These are phyloP conservation scores for Boeremia exigua DNA, from an alignment of 2,329 filamentous ascomycete species.

Conservation along the genomic window DNA sequence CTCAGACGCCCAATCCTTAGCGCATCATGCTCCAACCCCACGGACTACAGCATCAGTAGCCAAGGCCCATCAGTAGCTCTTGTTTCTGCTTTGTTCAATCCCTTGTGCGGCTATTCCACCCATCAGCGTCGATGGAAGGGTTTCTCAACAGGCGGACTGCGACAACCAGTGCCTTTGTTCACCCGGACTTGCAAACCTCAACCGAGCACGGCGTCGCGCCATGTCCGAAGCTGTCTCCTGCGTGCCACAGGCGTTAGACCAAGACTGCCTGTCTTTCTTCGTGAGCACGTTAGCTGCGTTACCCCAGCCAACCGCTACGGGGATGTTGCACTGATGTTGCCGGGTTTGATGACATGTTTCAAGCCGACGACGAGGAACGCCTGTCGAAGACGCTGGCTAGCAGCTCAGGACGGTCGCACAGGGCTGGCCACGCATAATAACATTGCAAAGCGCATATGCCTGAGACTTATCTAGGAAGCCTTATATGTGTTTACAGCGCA, in stretches of 20 bases:
- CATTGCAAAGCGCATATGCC: constrained; percentile 24
- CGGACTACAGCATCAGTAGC: constrained; percentile 7
- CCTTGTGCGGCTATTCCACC: constrained; percentile 11
- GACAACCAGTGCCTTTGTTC: constrained; percentile 6
- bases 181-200: constrained; percentile 3
- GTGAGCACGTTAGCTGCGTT: constrained; percentile 22
- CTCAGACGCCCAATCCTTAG: constrained; percentile 12
- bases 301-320: constrained; percentile 27
- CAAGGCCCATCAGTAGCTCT: neutral
- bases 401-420: constrained; percentile 30
- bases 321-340: constrained; percentile 22
- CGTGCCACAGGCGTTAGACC: constrained; percentile 6
- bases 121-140: neutral
- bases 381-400: constrained; percentile 23
- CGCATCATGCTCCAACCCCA: constrained; percentile 6
- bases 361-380: constrained; percentile 25
- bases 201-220: constrained; percentile 11
- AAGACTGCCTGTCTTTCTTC: constrained; percentile 3
- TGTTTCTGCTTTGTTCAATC: neutral
- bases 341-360: constrained; percentile 37
- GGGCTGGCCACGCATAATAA: constrained; percentile 32
- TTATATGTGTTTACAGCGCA: constrained; percentile 22
- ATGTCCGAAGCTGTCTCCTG: constrained; percentile 1
- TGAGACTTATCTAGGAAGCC: constrained; percentile 23
- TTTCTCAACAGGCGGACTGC: constrained; percentile 5